phyloP scores from a whole-genome alignment of 2,329 filamentous ascomycete genomes.

The Rhexocercosporidium sp. region DNA sequence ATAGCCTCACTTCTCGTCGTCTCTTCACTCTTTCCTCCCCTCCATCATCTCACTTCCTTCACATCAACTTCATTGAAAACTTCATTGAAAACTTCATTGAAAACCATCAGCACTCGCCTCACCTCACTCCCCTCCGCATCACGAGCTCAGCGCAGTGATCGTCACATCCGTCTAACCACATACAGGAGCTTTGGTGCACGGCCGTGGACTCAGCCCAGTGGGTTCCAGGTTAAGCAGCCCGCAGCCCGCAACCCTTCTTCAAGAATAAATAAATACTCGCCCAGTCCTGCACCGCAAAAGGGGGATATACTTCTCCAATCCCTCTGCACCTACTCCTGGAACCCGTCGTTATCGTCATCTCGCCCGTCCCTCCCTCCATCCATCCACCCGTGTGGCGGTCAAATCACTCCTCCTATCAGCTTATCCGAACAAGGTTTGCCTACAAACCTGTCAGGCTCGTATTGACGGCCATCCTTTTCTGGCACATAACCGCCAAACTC shows the following conservation, averaged over 20 bases:
- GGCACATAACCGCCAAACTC: conserved; percentile 16
- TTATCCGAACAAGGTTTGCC: conserved; percentile 26
- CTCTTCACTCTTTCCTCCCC: too few species aligned
- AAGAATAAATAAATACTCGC: conserved; percentile 19
- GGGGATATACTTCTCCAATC: not conserved
- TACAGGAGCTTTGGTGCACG: conserved; percentile 18
- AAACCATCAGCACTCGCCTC: too few species aligned
- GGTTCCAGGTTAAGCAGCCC: conserved; percentile 15
- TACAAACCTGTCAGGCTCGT: conserved; percentile 33
- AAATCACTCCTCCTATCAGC: conserved; percentile 24
- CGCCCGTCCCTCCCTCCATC: not conserved
- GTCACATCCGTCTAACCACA: conserved; percentile 19
- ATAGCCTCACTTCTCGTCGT: too few species aligned
- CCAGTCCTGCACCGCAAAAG: conserved; percentile 15
- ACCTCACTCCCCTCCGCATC: conserved; percentile 15
- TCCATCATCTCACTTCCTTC: not conserved
- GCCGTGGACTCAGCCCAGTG: conserved; percentile 32
- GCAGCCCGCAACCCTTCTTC: conserved; percentile 10
- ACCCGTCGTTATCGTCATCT: not conserved
- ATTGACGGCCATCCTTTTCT: conserved; percentile 27
- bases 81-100: not conserved
- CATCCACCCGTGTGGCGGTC: not conserved
- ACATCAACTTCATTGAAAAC: not conserved
- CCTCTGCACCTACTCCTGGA: not conserved
- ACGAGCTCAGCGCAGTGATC: conserved; percentile 9